Evolutionary conservation across 768 basidiomycete species (phyloP).

Genomic region (Clitopilus hobsonii): DNA sequence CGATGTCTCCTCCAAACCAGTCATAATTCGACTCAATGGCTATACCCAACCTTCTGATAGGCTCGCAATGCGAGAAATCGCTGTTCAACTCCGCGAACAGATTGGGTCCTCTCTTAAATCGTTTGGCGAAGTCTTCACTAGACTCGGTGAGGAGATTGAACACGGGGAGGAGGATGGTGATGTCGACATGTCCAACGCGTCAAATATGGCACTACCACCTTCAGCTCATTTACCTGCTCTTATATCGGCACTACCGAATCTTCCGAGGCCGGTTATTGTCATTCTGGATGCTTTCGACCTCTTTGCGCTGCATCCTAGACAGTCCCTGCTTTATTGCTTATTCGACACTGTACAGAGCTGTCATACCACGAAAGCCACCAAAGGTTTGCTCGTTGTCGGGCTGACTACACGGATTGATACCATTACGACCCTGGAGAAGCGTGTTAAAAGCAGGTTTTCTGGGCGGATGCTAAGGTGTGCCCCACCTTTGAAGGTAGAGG

Average conservation of each 20-base stretch:
- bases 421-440: constrained; percentile 86
- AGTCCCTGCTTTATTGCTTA: constrained; percentile 91
- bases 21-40: constrained; percentile 81
- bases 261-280: constrained; percentile 75
- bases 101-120: constrained; percentile 45
- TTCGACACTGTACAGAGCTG: constrained; percentile 92
- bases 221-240: constrained; percentile 69
- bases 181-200: constrained; percentile 22
- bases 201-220: constrained; percentile 44
- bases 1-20: constrained; percentile 38
- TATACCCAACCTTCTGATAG: constrained; percentile 83
- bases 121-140: constrained; percentile 26
- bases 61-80: constrained; percentile 89
- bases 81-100: constrained; percentile 74
- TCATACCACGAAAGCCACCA: constrained; percentile 49
- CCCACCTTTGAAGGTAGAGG: constrained; percentile 44
- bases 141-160: constrained; percentile 31
- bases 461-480: constrained; percentile 81
- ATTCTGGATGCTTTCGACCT: constrained; percentile 91
- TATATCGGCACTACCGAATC: constrained; percentile 72
- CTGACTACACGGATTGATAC: constrained; percentile 85
- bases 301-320: constrained; percentile 88
- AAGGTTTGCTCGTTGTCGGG: constrained; percentile 83
- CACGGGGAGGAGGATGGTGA: constrained; percentile 22
- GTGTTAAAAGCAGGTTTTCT: constrained; percentile 97